A percentile compares a stretch with the other conserved stretches of the same genome.
Evolutionary conservation across 2,329 filamentous ascomycete genomes (phyloP).

Genomic region (Alternaria dauci): DNA sequence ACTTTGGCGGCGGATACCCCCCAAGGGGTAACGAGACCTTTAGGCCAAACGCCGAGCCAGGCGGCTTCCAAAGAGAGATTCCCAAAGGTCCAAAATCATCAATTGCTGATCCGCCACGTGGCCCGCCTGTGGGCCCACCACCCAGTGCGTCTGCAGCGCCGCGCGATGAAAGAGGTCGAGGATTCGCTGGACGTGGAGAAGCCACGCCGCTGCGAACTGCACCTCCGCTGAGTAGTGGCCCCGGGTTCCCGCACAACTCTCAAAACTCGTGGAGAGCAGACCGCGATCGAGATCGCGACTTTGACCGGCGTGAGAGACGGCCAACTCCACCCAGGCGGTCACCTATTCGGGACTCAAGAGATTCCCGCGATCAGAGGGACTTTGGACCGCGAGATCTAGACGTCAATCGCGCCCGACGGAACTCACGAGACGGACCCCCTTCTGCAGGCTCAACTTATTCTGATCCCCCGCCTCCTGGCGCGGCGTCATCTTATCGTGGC

Average conservation of each 20-base stretch:
- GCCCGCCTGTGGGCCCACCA: constrained; percentile 44
- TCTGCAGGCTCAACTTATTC: constrained; percentile 76
- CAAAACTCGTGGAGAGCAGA: constrained; percentile 64
- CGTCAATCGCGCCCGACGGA: constrained; percentile 70
- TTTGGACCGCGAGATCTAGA: constrained; percentile 69
- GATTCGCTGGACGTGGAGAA: constrained; percentile 67
- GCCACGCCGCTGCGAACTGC: constrained; percentile 68
- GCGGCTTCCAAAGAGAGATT: constrained; percentile 63
- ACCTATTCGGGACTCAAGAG: constrained; percentile 65
- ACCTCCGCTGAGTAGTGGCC: constrained; percentile 55
- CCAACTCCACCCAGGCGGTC: constrained; percentile 71
- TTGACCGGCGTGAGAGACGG: constrained; percentile 65
- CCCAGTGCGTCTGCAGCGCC: constrained; percentile 55
- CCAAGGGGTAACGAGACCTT: constrained; percentile 54
- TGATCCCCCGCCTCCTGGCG: constrained; percentile 66
- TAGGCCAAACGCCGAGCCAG: constrained; percentile 41
- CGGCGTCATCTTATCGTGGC: constrained; percentile 61
- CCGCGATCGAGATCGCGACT: constrained; percentile 59
- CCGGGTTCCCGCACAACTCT: constrained; percentile 44
- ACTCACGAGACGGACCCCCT: constrained; percentile 75
- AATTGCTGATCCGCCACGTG: constrained; percentile 68
- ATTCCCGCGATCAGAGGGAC: constrained; percentile 70
- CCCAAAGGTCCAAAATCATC: constrained; percentile 86
- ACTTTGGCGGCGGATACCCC: constrained; percentile 65
- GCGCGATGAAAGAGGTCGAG: constrained; percentile 65